phyloP scores from a whole-genome alignment of 176 grass and related monocot species.

The Pontederia paniculata region DNA sequence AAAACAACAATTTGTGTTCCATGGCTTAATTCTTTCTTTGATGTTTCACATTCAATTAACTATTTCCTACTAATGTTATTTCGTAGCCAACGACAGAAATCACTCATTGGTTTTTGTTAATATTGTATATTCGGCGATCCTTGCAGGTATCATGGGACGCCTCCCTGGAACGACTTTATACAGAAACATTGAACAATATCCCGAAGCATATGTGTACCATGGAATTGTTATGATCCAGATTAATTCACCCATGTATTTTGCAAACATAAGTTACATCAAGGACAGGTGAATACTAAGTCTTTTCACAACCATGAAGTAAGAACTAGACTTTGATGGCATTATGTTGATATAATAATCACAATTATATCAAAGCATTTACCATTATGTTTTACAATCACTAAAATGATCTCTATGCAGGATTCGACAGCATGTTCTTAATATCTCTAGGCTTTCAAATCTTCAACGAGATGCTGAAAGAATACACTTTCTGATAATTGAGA shows the following conservation, averaged over 20 bases:
- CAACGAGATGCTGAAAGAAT: conserved; percentile 56
- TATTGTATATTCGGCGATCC: no score
- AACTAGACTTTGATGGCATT: not conserved
- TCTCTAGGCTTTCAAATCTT: conserved; percentile 31
- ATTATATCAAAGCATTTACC: not conserved
- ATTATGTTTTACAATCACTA: not conserved
- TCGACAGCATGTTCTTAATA: conserved; percentile 67
- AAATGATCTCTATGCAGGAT: conserved; percentile 35
- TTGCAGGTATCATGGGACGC: conserved; percentile 74
- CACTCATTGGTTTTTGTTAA: no score
- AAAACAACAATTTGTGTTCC: no score
- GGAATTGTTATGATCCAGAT: conserved; percentile 83
- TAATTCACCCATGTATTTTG: conserved; percentile 95
- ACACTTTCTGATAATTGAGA: conserved; percentile 87
- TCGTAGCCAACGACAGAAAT: no score
- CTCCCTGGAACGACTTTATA: conserved; percentile 90
- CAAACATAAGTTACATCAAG: conserved; percentile 91
- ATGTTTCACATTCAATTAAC: no score
- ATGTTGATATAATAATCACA: no score
- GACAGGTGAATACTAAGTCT: conserved; percentile 44
- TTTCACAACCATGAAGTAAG: no score
- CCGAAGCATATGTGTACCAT: conserved; percentile 78
- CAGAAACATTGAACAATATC: conserved; percentile 79
- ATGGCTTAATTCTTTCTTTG: no score
- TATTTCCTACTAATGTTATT: no score